Evolutionary conservation across 139 green algal species (phyloP).

Genomic region (Limnomonas spitsbergensis): DNA sequence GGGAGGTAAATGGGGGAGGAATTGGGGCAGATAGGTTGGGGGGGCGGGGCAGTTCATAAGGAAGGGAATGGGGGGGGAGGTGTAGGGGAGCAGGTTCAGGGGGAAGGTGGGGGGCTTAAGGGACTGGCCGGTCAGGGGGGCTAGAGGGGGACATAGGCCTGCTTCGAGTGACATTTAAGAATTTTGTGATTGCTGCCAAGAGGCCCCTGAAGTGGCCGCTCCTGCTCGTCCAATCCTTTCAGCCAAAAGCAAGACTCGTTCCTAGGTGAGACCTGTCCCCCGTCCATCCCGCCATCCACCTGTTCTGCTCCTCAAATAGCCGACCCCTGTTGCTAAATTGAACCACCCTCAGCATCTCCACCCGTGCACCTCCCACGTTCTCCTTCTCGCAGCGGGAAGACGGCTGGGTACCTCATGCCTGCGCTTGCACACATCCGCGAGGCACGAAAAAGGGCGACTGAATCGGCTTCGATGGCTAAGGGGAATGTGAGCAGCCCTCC

Average conservation of each 20-base stretch:
- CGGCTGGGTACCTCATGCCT: not conserved
- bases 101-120: not conserved
- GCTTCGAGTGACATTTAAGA: not conserved
- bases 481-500: constrained; percentile 22
- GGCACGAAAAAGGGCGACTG: not conserved
- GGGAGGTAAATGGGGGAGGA: not conserved
- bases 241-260: no score
- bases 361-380: not conserved
- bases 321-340: no score
- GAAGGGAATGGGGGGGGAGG: not conserved
- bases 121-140: not conserved
- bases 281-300: no score
- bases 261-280: no score
- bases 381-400: not conserved
- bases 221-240: no score
- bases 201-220: no score
- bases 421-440: not conserved
- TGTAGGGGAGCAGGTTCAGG: not conserved
- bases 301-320: no score
- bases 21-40: not conserved
- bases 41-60: not conserved
- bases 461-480: not conserved
- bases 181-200: not conserved
- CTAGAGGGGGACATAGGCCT: not conserved
- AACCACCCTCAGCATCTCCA: not conserved